Base-by-base conservation (phyloP, 345 rosid species). In the Syzygium grande region DNA sequence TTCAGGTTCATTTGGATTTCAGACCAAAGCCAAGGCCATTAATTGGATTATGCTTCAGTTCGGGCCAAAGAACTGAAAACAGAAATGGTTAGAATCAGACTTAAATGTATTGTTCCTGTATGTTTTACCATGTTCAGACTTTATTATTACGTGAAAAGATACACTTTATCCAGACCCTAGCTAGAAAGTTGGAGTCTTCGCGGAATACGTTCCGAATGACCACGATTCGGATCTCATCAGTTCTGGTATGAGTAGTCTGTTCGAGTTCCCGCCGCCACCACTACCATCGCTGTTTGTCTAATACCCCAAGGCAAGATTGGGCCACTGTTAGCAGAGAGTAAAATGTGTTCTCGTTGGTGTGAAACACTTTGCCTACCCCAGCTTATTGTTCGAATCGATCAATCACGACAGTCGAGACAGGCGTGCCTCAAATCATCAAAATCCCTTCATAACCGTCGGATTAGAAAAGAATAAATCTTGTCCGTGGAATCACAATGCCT, bases 331-430 rank as follows among this genome's bases (percentile, higher is more conserved):
- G 17, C 68, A 59, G 34, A 0, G 68, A 0, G 68, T 27, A 27
- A 27, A 59, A 1, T 59, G 34, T 59, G 68, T 27, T 59, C 68
- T 27, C 34, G 27, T 27, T 27, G 34, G 34, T 14, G 73, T 29
- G 38, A 61, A 61, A n/a, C 17, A 13, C 73, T 3, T 13, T 14
- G 73, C 0, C 0, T 30, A 61, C 73, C 34, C 13, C 9, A 61
- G 30, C 34, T 61, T n/a, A 29, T 30, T 61, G 38, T n/a, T 61
- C 19, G 34, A 61, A n/a, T n/a, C 9, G 0, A 0, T 61, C 19
- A n/a, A 0, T 61, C 34, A n/a, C 73, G 30, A 13, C 34, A 61
- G 73, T 61, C 9, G 38, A 61, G 19, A 61, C 73, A 12, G 73
- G 19, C 9, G 38, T 2, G 73, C 73, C 73, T 61, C 73, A 61